Evolutionary conservation across 352 stramenopile genomes (phyloP).

Genomic region (Phytophthora colocasiae): DNA sequence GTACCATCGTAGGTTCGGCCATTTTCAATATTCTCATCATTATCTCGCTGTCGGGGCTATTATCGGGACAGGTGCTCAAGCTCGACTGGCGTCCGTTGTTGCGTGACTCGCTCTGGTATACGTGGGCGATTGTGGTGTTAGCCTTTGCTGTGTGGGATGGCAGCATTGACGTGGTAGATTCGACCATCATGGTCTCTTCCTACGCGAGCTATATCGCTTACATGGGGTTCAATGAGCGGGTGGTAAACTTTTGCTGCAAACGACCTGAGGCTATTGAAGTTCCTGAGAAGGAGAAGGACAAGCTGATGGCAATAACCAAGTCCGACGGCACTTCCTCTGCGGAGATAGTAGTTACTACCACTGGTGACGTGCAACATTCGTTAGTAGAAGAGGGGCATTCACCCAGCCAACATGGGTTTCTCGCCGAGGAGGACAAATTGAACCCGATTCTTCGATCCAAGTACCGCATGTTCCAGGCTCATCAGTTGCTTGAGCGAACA

Average conservation of each 20-base stretch:
- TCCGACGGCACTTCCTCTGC: conserved; percentile 10
- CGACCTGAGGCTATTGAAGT: conserved; percentile 38
- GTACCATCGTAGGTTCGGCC: conserved; percentile 87
- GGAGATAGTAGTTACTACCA: conserved; percentile 19
- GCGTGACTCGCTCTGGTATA: conserved; percentile 86
- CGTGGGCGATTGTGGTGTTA: conserved; percentile 61
- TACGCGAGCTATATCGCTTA: conserved; percentile 80
- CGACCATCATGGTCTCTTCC: conserved; percentile 67
- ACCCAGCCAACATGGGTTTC: conserved; percentile 36
- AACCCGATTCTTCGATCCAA: conserved; percentile 74
- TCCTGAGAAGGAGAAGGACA: conserved; percentile 20
- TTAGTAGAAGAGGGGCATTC: conserved; percentile 17
- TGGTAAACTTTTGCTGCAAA: conserved; percentile 68
- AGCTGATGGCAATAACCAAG: conserved; percentile 1
- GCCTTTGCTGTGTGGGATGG: conserved; percentile 70
- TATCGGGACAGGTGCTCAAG: conserved; percentile 64
- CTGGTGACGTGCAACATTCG: conserved; percentile 15
- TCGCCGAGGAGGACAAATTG: conserved; percentile 49
- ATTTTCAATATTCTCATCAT: conserved; percentile 92
- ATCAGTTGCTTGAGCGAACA: conserved; percentile 37
- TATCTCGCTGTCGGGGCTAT: conserved; percentile 77
- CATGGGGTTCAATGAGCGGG: conserved; percentile 71
- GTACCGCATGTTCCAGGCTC: conserved; percentile 76
- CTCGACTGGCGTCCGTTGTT: conserved; percentile 84
- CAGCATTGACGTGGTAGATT: conserved; percentile 64